A percentile compares a stretch with the other conserved stretches of the same genome.
Evolutionary conservation across 805 yeast genomes (phyloP).

Genomic region (Torulaspora microellipsoides): DNA sequence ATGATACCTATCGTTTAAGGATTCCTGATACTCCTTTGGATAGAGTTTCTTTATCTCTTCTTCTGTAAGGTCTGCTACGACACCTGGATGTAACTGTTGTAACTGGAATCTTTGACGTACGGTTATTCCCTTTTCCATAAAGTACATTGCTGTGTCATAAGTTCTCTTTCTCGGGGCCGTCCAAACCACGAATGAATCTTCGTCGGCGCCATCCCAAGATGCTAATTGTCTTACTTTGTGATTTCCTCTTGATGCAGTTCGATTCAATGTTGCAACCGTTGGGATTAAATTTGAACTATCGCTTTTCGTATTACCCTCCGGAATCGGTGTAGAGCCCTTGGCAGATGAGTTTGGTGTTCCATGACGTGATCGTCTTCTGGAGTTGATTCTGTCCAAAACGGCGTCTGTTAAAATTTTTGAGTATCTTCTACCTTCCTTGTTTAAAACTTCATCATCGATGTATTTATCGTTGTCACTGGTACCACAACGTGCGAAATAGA

Average conservation of each 20-base stretch:
- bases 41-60: conserved; percentile 54
- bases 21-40: conserved; percentile 68
- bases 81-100: conserved; percentile 87
- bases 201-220: conserved; percentile 52
- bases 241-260: conserved; percentile 26
- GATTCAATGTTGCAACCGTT: conserved; percentile 19
- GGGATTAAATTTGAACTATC: conserved; percentile 29
- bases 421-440: conserved; percentile 65
- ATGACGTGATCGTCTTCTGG: conserved; percentile 18
- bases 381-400: conserved; percentile 38
- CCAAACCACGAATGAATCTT: conserved; percentile 79
- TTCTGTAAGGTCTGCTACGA: conserved; percentile 62
- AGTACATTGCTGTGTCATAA: conserved; percentile 67
- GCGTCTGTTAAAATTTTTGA: conserved; percentile 61
- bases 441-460: conserved; percentile 76
- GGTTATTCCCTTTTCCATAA: conserved; percentile 56
- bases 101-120: conserved; percentile 76
- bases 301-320: conserved; percentile 10
- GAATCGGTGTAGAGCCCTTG: conserved; percentile 7
- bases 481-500: conserved; percentile 87
- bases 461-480: conserved; percentile 46
- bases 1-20: conserved; percentile 79
- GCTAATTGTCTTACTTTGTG: conserved; percentile 36
- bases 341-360: conserved; percentile 11
- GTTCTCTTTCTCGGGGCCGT: conserved; percentile 88